Evolutionary conservation across 257 asterid genomes (phyloP).

Genomic region (Nicotiana paniculata): DNA sequence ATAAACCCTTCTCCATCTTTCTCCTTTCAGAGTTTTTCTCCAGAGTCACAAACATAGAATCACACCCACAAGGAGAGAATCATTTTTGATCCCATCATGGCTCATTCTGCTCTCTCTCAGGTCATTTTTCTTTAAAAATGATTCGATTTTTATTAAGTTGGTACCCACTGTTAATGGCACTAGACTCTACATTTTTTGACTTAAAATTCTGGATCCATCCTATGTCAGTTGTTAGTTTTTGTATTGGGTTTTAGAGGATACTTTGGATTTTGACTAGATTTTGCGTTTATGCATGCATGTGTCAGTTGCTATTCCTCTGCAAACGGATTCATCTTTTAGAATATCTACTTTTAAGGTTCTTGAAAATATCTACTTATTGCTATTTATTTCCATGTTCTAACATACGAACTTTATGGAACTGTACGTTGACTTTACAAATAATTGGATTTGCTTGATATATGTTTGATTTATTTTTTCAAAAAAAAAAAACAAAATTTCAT

Average conservation of each 20-base stretch:
- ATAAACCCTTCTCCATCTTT: neutral
- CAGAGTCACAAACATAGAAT: neutral
- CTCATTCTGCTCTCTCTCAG: constrained; percentile 46
- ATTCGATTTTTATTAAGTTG: neutral
- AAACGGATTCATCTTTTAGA: constrained; percentile 31
- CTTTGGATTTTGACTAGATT: neutral
- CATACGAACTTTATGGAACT: neutral
- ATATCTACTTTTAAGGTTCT: constrained; percentile 49
- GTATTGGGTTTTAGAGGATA: neutral
- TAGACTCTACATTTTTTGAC: neutral
- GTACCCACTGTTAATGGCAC: neutral
- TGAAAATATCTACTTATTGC: neutral
- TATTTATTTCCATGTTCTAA: neutral
- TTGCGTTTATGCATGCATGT: constrained; percentile 33
- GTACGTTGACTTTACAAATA: neutral
- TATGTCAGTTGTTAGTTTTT: neutral
- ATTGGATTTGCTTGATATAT: neutral
- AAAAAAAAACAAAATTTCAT: neutral
- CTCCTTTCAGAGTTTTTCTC: neutral
- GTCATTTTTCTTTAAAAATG: constrained; percentile 10
- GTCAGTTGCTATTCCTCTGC: constrained; percentile 39
- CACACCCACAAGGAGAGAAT: neutral
- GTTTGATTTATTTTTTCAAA: neutral
- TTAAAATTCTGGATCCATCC: neutral
- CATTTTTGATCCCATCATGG: constrained; percentile 42